Percentiles rank a stretch among this genome's conserved stretches.
Evolutionary conservation across 768 basidiomycete species (phyloP).

Genomic region (Podaxis mareebaensis): DNA sequence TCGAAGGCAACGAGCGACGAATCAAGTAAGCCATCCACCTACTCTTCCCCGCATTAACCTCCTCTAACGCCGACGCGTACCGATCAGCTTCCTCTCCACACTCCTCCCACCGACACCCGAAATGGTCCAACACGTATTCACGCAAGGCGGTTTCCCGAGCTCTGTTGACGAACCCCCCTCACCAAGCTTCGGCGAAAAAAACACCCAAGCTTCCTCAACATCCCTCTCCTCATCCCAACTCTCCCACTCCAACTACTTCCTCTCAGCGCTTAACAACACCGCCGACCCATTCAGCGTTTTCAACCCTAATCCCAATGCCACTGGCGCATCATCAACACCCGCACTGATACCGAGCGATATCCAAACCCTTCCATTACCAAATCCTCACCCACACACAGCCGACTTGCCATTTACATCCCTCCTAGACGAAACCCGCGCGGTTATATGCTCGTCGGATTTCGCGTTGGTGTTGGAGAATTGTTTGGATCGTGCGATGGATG

Average conservation of each 20-base stretch:
- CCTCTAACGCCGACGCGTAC: constrained; percentile 3
- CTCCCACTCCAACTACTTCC: constrained; percentile 30
- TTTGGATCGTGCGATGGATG: constrained; percentile 67
- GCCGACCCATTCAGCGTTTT: constrained; percentile 8
- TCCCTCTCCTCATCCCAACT: constrained; percentile 29
- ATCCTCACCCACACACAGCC: constrained; percentile 31
- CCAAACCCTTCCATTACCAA: constrained; percentile 22
- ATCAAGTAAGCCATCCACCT: constrained; percentile 45
- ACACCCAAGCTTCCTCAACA: constrained; percentile 23
- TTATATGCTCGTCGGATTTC: constrained; percentile 72
- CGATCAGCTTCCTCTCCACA: constrained; percentile 66
- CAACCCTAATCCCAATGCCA: constrained; percentile 10
- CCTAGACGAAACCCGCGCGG: constrained; percentile 64
- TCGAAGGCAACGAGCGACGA: constrained; percentile 56
- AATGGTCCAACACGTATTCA: constrained; percentile 66
- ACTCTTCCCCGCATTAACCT: constrained; percentile 6
- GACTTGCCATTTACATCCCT: constrained; percentile 60
- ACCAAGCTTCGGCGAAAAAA: constrained; percentile 4
- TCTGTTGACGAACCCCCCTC: constrained; percentile 7
- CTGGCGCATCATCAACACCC: neutral
- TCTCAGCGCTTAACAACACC: constrained; percentile 23
- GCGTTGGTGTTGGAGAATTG: constrained; percentile 67
- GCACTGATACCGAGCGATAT: neutral
- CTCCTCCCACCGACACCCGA: constrained; percentile 76
- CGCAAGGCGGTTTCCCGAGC: constrained; percentile 56